Evolutionary conservation across 1,284 basidiomycete species (phyloP), one percentile per base, ranked within the genome.

Genomic region (Caloboletus inedulis): DNA sequence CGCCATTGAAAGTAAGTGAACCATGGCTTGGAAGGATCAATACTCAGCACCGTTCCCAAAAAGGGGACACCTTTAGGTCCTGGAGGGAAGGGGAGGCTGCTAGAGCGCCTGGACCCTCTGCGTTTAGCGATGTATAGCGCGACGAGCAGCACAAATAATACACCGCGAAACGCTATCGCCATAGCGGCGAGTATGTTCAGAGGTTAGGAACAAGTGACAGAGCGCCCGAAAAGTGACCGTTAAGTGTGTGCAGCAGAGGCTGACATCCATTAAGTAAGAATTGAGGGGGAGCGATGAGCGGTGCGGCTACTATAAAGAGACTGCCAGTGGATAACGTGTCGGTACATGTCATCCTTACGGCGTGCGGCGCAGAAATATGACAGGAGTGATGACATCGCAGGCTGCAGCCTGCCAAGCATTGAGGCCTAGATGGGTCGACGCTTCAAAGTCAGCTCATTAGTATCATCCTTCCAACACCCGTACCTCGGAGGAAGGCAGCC

Each of bases 1-100:
- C 61, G 59, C 66, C 63, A 68, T 45, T 57, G 48, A 37, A 49
- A 54, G 47, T 65, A 67, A 29, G 65, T 60, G 40, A 48, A 39
- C 66, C 66, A 69, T 33, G 66, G 65, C 19, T 56, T 47, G 14
- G 55, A 54, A 14, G 53, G 6, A 46, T 65, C 63, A n/a, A 68
- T 49, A 18, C 51, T 58, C 16, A 64, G 43, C 18, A 41, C 54
- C 1, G 43, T 51, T 40, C 66, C 65, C 16, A 69, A 25, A 8
- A 69, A 7, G 9, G 66, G 66, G 39, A 66, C 16, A 8, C 55
- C 43, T 40, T 30, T 63, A 41, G 66, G 62, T 18, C 65, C 66
- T 27, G 65, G 64, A 43, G 66, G 64, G 6, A 66, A 39, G 34
- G 46, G 49, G n/a, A 43, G 12, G n/a, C 46, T 50, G 7, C 14